phyloP scores from a whole-genome alignment of 2,329 filamentous ascomycete species.

The Monilinia fructicola region DNA sequence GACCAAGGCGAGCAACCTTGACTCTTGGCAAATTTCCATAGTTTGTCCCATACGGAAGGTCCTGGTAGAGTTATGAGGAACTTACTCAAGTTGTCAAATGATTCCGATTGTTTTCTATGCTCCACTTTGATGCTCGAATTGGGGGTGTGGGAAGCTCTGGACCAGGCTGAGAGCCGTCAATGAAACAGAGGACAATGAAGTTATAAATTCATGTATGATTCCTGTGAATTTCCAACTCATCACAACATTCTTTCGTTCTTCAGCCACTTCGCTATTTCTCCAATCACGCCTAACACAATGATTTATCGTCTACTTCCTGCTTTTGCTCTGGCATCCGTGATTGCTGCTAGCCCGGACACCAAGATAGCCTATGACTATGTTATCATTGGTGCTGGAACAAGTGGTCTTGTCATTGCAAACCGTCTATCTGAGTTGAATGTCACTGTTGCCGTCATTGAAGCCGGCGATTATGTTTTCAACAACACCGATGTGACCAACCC shows the following conservation, averaged over 20 bases:
- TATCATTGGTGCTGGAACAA: slow-evolving; percentile 23
- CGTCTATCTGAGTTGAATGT: slow-evolving; percentile 15
- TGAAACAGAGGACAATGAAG: not conserved
- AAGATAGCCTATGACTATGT: slow-evolving; percentile 22
- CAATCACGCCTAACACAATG: not conserved
- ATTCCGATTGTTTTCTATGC: too few relatives aligned
- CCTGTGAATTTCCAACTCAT: not conserved
- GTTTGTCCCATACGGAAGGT: too few relatives aligned
- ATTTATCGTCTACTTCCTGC: slow-evolving; percentile 5
- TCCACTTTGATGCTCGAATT: not conserved
- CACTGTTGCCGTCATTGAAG: slow-evolving; percentile 25
- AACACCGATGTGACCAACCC: slow-evolving; percentile 16
- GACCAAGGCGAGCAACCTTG: too few relatives aligned
- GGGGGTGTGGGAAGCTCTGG: not conserved
- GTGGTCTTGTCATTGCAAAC: slow-evolving; percentile 22
- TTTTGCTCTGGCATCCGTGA: slow-evolving; percentile 9
- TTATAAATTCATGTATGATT: slow-evolving; percentile 6
- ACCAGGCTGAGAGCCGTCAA: not conserved
- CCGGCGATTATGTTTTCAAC: slow-evolving; percentile 12
- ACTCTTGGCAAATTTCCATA: too few relatives aligned
- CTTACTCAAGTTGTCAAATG: too few relatives aligned
- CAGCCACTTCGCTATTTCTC: too few relatives aligned
- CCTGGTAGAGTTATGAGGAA: too few relatives aligned
- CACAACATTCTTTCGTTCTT: not conserved
- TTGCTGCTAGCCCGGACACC: not conserved